These are phyloP conservation scores for Trichosporon sp. DNA, from an alignment of 1,284 basidiomycete species.

Conservation along the genomic window DNA sequence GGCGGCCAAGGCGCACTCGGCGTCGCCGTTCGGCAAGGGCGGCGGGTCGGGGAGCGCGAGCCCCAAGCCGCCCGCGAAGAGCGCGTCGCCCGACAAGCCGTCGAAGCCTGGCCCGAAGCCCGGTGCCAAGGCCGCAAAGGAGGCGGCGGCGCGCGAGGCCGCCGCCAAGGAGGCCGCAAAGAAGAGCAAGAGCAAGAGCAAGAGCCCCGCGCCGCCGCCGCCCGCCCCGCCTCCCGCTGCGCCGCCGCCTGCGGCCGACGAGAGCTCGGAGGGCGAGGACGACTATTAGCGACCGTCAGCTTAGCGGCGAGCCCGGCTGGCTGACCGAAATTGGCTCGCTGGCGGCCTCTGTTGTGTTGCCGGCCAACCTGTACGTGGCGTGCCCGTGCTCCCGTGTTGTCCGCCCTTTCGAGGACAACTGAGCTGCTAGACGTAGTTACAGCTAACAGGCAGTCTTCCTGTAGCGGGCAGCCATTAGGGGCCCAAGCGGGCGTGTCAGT, in stretches of 20 bases:
- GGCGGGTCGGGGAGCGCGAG: background rate
- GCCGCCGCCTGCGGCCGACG: conserved; percentile 4
- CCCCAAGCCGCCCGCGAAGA: background rate
- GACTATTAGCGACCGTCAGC: conserved; percentile 12
- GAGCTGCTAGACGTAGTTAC: no score
- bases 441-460: no score
- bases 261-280: conserved; percentile 20
- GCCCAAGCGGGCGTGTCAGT: no score
- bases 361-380: background rate
- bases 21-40: conserved; percentile 1
- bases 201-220: background rate
- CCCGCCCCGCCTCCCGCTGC: background rate
- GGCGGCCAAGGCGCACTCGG: conserved; percentile 10
- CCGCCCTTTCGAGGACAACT: no score
- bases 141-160: background rate
- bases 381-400: no score
- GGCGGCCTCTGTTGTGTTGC: background rate
- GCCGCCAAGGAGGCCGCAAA: background rate
- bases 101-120: background rate
- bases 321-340: background rate
- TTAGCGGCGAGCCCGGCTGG: background rate
- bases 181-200: background rate
- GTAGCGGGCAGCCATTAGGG: no score
- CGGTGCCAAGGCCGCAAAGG: background rate
- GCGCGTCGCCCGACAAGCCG: background rate